These are phyloP conservation scores for Paramecium caudatum DNA, from an alignment of 73 alveolate genomes.

Conservation along the genomic window DNA sequence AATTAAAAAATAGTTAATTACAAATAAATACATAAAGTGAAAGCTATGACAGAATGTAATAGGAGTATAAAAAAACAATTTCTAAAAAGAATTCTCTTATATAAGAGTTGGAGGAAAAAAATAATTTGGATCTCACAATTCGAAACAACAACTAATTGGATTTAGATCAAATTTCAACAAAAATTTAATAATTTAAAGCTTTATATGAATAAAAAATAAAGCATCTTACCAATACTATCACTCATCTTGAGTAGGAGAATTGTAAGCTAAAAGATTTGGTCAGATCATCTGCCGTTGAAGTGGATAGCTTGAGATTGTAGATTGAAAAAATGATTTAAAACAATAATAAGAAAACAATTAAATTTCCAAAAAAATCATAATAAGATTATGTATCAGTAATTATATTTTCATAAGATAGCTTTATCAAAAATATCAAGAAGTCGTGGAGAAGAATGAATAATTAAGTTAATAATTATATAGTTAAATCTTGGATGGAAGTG, in stretches of 20 bases:
- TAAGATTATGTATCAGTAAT: conserved; percentile 21
- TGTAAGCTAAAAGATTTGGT: conserved; percentile 19
- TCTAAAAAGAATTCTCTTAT: neutral
- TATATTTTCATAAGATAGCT: neutral
- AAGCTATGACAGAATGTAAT: conserved; percentile 49
- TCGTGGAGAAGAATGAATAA: conserved; percentile 59
- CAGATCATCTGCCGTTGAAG: conserved; percentile 55
- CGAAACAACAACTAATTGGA: neutral
- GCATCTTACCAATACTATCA: neutral
- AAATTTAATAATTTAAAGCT: conserved; percentile 44
- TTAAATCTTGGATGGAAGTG: conserved; percentile 62
- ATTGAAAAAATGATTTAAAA: conserved; percentile 23
- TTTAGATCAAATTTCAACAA: conserved; percentile 22
- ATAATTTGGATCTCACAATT: neutral
- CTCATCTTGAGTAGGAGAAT: conserved; percentile 30
- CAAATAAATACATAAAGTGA: conserved; percentile 7
- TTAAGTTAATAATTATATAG: conserved; percentile 27
- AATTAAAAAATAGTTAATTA: conserved; percentile 2
- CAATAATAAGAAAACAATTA: neutral
- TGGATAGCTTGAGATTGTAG: conserved; percentile 34
- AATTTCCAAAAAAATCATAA: conserved; percentile 3
- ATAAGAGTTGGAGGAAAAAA: conserved; percentile 26
- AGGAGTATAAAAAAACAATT: conserved; percentile 34
- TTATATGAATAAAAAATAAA: conserved; percentile 58
- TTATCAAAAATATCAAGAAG: conserved; percentile 40